phyloP scores from a whole-genome alignment of 805 yeast species.

The Hanseniaspora vineae region DNA sequence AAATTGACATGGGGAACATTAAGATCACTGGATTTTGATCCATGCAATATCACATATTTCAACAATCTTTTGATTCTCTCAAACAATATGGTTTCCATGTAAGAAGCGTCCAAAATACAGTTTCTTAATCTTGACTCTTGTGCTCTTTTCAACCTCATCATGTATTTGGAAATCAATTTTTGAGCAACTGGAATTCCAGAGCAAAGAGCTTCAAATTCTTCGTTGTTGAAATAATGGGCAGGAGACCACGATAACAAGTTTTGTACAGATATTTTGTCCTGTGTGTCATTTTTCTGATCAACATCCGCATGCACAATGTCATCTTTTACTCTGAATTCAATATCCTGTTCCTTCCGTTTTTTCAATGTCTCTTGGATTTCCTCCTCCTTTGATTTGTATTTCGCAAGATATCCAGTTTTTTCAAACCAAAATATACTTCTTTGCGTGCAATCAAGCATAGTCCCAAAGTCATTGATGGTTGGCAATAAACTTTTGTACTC shows the following conservation, averaged over 20 bases:
- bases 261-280: constrained; percentile 13
- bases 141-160: constrained; percentile 36
- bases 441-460: constrained; percentile 38
- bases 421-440: constrained; percentile 42
- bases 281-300: constrained; percentile 3
- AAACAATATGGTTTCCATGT: constrained; percentile 31
- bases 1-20: constrained; percentile 13
- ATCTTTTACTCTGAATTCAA: neutral
- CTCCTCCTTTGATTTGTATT: constrained; percentile 9
- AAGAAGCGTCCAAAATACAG: constrained; percentile 26
- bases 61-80: constrained; percentile 33
- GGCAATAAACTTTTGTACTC: constrained; percentile 53
- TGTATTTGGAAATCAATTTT: constrained; percentile 29
- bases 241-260: constrained; percentile 40
- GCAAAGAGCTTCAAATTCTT: constrained; percentile 36
- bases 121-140: constrained; percentile 32
- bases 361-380: neutral
- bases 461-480: constrained; percentile 42
- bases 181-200: constrained; percentile 26
- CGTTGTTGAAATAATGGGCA: constrained; percentile 33
- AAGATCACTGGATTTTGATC: constrained; percentile 8
- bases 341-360: neutral
- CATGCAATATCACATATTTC: constrained; percentile 28
- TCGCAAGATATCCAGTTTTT: constrained; percentile 34
- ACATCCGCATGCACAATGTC: neutral